Conservation (phyloP, 495 filamentous ascomycete genomes). For the Emericellopsis terricola region DNA sequence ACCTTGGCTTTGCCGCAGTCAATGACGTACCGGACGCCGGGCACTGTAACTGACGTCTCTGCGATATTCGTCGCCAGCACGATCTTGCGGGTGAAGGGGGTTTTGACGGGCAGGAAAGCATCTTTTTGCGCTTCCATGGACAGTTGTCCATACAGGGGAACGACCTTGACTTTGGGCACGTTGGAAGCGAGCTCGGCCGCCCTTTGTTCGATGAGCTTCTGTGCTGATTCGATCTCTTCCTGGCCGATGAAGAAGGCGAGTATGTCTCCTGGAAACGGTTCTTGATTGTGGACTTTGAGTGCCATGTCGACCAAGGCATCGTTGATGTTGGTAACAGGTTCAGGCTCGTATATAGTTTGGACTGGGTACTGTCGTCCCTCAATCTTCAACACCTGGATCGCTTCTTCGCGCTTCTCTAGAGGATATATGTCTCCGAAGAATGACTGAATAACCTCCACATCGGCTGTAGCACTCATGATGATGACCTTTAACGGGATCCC, state of each 20-base stretch:
- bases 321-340: conserved; percentile 67
- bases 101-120: conserved; percentile 63
- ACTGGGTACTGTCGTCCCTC: conserved; percentile 83
- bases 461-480: conserved; percentile 93
- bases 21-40: conserved; percentile 79
- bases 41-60: conserved; percentile 91
- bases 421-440: conserved; percentile 42
- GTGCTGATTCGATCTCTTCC: conserved; percentile 73
- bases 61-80: conserved; percentile 94
- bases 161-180: conserved; percentile 47
- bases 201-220: conserved; percentile 66
- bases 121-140: conserved; percentile 59
- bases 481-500: conserved; percentile 70
- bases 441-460: conserved; percentile 53
- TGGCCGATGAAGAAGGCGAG: conserved; percentile 88
- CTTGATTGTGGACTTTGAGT: conserved; percentile 75
- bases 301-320: conserved; percentile 65
- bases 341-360: conserved; percentile 54
- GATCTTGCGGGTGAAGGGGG: conserved; percentile 60
- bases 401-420: background rate
- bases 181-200: conserved; percentile 47
- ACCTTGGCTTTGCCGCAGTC: conserved; percentile 90
- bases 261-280: conserved; percentile 85
- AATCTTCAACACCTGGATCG: conserved; percentile 45
- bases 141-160: conserved; percentile 31